phyloP scores from a whole-genome alignment of 2,329 filamentous ascomycete species.

The Truncatella angustata region DNA sequence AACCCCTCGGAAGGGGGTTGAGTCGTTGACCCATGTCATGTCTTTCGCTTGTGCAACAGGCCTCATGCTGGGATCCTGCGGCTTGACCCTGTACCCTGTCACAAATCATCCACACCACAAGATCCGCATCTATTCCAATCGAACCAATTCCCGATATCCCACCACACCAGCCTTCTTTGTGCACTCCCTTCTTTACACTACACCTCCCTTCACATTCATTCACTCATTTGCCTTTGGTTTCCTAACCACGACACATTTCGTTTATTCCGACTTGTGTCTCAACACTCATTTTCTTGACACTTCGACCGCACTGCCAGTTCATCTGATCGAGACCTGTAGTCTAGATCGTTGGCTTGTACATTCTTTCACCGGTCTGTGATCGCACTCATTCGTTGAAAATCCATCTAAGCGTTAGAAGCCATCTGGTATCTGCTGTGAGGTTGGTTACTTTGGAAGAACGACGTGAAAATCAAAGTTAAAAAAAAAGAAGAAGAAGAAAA shows the following conservation, averaged over 20 bases:
- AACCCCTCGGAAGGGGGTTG: background rate
- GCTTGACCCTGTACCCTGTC: slow-evolving; percentile 3
- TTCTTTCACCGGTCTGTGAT: slow-evolving; percentile 26
- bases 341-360: slow-evolving; percentile 20
- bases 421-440: slow-evolving; percentile 3
- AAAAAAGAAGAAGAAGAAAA: no score
- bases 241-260: slow-evolving; percentile 13
- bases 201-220: background rate
- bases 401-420: background rate
- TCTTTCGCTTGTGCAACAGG: slow-evolving; percentile 12
- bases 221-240: background rate
- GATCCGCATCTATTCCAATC: no score
- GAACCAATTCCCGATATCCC: background rate
- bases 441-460: no score
- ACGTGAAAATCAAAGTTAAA: no score
- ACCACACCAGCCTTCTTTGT: background rate
- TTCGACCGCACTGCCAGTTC: slow-evolving; percentile 12
- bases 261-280: slow-evolving; percentile 20
- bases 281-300: slow-evolving; percentile 25
- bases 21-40: background rate
- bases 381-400: slow-evolving; percentile 23
- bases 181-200: slow-evolving; percentile 1
- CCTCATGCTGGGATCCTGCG: slow-evolving; percentile 8
- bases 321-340: slow-evolving; percentile 15
- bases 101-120: background rate